These are phyloP conservation scores for Lasiosphaeria hispida DNA, from an alignment of 495 filamentous ascomycete genomes.

Conservation along the genomic window DNA sequence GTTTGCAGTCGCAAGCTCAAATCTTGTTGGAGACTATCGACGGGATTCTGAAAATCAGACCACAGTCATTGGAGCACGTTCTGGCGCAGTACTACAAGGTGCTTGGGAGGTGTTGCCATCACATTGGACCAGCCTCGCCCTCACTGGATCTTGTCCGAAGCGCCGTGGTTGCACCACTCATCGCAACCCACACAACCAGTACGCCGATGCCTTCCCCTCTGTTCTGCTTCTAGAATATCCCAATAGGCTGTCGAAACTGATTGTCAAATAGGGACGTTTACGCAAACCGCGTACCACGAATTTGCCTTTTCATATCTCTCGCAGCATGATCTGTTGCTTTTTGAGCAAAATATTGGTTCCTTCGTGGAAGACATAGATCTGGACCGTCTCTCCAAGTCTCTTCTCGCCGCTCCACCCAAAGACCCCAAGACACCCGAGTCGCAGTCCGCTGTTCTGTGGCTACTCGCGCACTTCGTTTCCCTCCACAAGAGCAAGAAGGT, in stretches of 20 bases:
- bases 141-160: constrained; percentile 9
- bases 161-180: constrained; percentile 23
- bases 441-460: constrained; percentile 58
- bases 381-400: constrained; percentile 28
- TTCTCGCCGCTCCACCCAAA: constrained; percentile 9
- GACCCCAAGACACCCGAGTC: constrained; percentile 17
- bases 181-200: constrained; percentile 17
- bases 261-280: constrained; percentile 14
- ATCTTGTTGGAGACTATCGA: constrained; percentile 18
- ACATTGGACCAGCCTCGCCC: constrained; percentile 9
- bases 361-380: constrained; percentile 25
- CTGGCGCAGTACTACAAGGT: constrained; percentile 23
- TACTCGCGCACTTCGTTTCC: constrained; percentile 78
- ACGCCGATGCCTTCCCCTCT: constrained; percentile 3
- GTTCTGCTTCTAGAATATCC: not conserved
- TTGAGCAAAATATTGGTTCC: constrained; percentile 17
- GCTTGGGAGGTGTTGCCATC: constrained; percentile 23
- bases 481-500: constrained; percentile 54
- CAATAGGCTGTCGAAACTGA: not conserved
- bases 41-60: constrained; percentile 11
- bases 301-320: constrained; percentile 41
- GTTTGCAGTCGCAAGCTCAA: not conserved
- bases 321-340: constrained; percentile 20
- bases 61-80: constrained; percentile 17
- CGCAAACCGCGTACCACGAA: constrained; percentile 30